Evolutionary conservation across 73 alveolate genomes (phyloP).

Genomic region (Tetrahymena malaccensis): DNA sequence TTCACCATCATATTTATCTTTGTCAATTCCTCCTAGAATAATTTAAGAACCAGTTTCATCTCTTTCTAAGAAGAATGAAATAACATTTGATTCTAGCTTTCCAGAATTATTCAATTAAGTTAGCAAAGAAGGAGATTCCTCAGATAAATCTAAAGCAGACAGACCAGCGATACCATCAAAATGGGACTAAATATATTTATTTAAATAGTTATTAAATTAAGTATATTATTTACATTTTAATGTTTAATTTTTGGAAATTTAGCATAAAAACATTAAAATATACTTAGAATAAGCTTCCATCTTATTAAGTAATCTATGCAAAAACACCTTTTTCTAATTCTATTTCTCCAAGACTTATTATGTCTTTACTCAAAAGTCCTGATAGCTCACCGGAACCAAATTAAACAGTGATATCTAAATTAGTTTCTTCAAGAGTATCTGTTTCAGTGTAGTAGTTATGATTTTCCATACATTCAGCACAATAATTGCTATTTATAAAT

Average conservation of each 20-base stretch:
- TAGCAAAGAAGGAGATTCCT: conserved; percentile 27
- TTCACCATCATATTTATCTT: conserved; percentile 24
- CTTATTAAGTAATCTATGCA: conserved; percentile 34
- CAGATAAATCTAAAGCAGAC: conserved; percentile 32
- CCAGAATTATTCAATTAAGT: conserved; percentile 21
- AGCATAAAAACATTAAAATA: background rate
- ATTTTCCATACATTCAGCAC: conserved; percentile 35
- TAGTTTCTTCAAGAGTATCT: conserved; percentile 21
- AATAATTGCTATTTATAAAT: conserved; percentile 25
- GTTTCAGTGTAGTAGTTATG: conserved; percentile 15
- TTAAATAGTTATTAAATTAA: background rate
- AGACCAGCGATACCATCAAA: conserved; percentile 50
- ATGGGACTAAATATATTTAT: background rate
- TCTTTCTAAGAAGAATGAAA: conserved; percentile 39
- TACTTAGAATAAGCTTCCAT: conserved; percentile 34
- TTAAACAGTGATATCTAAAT: conserved; percentile 16
- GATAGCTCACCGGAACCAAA: conserved; percentile 44
- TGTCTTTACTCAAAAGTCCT: conserved; percentile 44
- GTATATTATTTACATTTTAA: too few species aligned
- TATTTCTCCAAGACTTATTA: conserved; percentile 22
- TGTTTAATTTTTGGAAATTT: background rate
- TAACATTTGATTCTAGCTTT: conserved; percentile 11
- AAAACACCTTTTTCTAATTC: conserved; percentile 30
- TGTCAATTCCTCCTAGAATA: conserved; percentile 30
- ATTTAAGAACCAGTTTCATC: conserved; percentile 33